Conservation (phyloP, 192 early-diverging fungal species). For the Mortierella claussenii region DNA sequence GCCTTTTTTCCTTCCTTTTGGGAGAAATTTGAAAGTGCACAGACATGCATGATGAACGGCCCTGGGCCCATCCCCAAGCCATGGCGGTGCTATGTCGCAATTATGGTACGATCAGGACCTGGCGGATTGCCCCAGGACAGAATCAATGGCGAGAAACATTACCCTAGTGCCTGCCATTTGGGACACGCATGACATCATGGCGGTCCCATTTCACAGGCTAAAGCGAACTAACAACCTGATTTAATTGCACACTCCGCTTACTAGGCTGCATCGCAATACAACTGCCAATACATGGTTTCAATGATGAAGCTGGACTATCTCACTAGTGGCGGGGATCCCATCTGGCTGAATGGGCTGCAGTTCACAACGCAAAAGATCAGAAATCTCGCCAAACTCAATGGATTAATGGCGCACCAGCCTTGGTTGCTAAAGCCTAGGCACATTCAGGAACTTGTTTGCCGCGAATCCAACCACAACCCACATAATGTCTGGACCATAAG, state of each 20-base stretch:
- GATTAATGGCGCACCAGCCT: slow-evolving; percentile 64
- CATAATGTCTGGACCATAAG: slow-evolving; percentile 61
- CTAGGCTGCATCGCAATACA: slow-evolving; percentile 64
- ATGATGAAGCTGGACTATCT: slow-evolving; percentile 62
- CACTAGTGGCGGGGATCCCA: slow-evolving; percentile 60
- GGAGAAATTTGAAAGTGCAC: slow-evolving; percentile 59
- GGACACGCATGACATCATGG: slow-evolving; percentile 7
- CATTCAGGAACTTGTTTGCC: slow-evolving; percentile 54
- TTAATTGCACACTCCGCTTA: background rate
- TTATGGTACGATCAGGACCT: slow-evolving; percentile 68
- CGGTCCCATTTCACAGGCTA: background rate
- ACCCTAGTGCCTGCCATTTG: too few species aligned
- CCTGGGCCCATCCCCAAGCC: slow-evolving; percentile 59
- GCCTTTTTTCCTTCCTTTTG: slow-evolving; percentile 67
- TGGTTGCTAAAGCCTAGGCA: slow-evolving; percentile 58
- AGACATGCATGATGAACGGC: slow-evolving; percentile 50
- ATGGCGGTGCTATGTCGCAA: slow-evolving; percentile 63
- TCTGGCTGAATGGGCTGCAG: slow-evolving; percentile 61
- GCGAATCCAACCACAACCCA: slow-evolving; percentile 48
- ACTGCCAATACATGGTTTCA: slow-evolving; percentile 65
- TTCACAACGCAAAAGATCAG: slow-evolving; percentile 60
- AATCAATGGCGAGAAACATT: too few species aligned
- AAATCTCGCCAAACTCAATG: slow-evolving; percentile 54
- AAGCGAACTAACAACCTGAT: background rate
- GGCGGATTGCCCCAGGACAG: too few species aligned